These are phyloP conservation scores for Aspergillus fijiensis DNA, from an alignment of 2,329 filamentous ascomycete species.

Conservation along the genomic window DNA sequence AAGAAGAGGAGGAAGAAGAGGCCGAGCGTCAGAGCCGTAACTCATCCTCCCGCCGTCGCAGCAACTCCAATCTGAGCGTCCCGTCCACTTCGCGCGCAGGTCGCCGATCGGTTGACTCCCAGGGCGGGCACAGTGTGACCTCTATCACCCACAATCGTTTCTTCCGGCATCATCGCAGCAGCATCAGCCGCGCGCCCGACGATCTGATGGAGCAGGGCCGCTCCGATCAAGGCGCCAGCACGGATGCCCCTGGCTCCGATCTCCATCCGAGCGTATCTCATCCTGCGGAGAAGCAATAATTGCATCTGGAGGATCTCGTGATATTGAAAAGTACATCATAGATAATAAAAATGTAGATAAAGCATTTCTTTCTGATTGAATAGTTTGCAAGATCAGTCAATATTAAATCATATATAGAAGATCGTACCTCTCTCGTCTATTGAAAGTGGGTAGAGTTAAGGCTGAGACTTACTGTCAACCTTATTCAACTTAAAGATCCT, in stretches of 20 bases:
- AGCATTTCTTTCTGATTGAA: neutral
- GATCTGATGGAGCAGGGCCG: constrained; percentile 51
- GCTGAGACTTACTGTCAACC: too few relatives aligned
- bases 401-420: neutral
- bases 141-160: constrained; percentile 60
- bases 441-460: too few relatives aligned
- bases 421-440: too few relatives aligned
- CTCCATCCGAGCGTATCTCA: constrained; percentile 15
- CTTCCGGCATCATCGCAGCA: constrained; percentile 52
- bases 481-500: too few relatives aligned
- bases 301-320: neutral
- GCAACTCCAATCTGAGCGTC: constrained; percentile 24
- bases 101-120: constrained; percentile 32
- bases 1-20: constrained; percentile 37
- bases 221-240: constrained; percentile 30
- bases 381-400: neutral
- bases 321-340: neutral
- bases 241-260: neutral
- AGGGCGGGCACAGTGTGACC: constrained; percentile 32
- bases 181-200: constrained; percentile 30
- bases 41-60: constrained; percentile 28
- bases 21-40: constrained; percentile 28
- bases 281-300: constrained; percentile 9
- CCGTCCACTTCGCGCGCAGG: constrained; percentile 21
- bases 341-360: neutral